These are phyloP conservation scores for Arthrobotrys sinensis DNA, from an alignment of 2,329 filamentous ascomycete genomes.

Conservation along the genomic window DNA sequence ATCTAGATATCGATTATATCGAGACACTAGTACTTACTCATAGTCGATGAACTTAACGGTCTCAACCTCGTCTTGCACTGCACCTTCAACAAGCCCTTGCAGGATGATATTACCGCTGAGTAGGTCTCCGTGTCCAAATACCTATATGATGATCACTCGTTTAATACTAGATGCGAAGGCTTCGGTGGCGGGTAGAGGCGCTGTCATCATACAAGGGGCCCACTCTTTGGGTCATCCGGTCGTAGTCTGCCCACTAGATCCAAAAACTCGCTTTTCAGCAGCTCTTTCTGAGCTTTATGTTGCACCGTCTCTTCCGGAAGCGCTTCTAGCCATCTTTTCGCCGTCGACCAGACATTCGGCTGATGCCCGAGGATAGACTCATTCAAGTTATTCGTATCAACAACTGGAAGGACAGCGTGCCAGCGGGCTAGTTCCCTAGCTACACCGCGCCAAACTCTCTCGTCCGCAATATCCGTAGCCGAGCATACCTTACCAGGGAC, in stretches of 20 bases:
- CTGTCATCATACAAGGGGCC: not conserved
- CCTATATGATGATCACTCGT: slow-evolving; percentile 64
- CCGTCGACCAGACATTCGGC: slow-evolving; percentile 1
- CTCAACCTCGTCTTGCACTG: not conserved
- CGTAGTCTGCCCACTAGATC: not conserved
- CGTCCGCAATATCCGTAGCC: slow-evolving; percentile 82
- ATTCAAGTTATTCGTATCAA: slow-evolving; percentile 68
- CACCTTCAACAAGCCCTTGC: slow-evolving; percentile 76
- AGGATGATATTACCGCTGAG: slow-evolving; percentile 94
- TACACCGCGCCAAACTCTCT: slow-evolving; percentile 83
- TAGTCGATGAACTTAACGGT: not conserved
- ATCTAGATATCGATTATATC: too few relatives aligned
- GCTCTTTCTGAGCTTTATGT: not conserved
- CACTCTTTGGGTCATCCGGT: not conserved
- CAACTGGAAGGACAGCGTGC: slow-evolving; percentile 75
- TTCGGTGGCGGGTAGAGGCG: not conserved
- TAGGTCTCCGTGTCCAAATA: slow-evolving; percentile 94
- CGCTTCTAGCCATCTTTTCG: not conserved
- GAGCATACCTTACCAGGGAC: slow-evolving; percentile 83
- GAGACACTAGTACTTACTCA: not conserved
- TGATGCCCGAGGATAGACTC: not conserved
- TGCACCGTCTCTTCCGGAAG: not conserved
- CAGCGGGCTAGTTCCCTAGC: slow-evolving; percentile 88
- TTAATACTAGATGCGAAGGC: not conserved
- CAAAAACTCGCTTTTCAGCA: not conserved